phyloP scores from a whole-genome alignment of 345 rosid species.

The Alliaria petiolata region DNA sequence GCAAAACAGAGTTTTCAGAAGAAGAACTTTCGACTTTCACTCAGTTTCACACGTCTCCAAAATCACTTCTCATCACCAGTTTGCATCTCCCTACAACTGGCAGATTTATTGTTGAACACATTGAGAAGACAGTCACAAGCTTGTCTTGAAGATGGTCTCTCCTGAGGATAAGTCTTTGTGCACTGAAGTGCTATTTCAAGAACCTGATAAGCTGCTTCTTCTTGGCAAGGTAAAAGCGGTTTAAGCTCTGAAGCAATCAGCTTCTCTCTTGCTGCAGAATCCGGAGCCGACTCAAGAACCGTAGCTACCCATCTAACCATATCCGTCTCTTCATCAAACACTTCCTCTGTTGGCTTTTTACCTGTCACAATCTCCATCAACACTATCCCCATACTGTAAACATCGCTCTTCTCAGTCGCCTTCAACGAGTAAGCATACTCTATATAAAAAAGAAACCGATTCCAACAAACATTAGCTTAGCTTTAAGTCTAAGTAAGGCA shows the following conservation, averaged over 20 bases:
- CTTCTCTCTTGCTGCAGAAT: conserved; percentile 39
- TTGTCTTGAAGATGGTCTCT: conserved; percentile 73
- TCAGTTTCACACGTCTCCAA: background rate
- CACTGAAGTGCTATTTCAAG: conserved; percentile 79
- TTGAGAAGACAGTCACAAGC: conserved; percentile 56
- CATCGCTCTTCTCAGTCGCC: conserved; percentile 85
- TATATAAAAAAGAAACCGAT: conserved; percentile 16
- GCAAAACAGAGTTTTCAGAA: background rate
- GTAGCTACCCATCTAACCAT: conserved; percentile 90
- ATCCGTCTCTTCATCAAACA: conserved; percentile 59
- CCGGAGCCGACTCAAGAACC: conserved; percentile 41
- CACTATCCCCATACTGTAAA: conserved; percentile 88
- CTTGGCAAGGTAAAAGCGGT: conserved; percentile 52
- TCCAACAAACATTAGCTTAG: background rate
- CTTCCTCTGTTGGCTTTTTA: conserved; percentile 68
- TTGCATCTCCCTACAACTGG: conserved; percentile 40
- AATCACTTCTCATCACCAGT: conserved; percentile 8
- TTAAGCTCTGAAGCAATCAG: conserved; percentile 58
- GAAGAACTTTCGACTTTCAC: no score
- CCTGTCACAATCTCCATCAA: conserved; percentile 89
- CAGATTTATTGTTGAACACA: conserved; percentile 45
- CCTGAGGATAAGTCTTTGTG: conserved; percentile 64
- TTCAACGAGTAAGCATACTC: conserved; percentile 84
- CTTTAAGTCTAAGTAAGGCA: background rate
- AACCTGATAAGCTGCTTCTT: conserved; percentile 57